Evolutionary conservation across 2,329 filamentous ascomycete species (phyloP), one percentile per base, ranked within the genome.

Genomic region (Aurifilum marmelostoma): DNA sequence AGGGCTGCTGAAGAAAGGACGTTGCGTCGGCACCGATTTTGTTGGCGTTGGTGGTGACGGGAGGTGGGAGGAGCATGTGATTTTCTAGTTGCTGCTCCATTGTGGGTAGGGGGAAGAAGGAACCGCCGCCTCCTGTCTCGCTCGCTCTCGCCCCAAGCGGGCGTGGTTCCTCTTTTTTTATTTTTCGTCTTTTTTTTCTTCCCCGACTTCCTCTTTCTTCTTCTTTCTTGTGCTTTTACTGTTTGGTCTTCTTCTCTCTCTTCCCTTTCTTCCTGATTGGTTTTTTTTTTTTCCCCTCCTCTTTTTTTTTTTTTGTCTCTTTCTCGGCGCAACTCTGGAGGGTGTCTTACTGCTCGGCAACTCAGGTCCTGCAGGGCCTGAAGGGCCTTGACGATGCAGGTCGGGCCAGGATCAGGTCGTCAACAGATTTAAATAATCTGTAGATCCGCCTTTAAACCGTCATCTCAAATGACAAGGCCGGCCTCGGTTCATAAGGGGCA

Each of bases 1-100:
- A 52, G 6, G 62, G 18, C 37, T 62, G 63, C n/a, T 58, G 63
- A 39, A 65, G 66, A 54, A 8, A 3, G 2, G 56, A 56, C n/a
- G 27, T 50, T 12, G 67, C 27, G 41, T 68, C 63, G 63, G 63
- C 58, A 54, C 41, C 27, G 61, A 4, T 43, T 29, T 16, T 37
- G 34, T 27, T 62, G 59, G 59, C n/a, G 59, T 34, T 63, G 63
- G 37, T 52, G 65, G 34, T 69, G 58, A 74, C 71, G 70, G 73
- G 76, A 69, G 74, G 74, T 67, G 76, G 74, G 74, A 82, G 78
- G 39, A 63, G 70, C 82, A 84, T 83, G 81, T 83, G 83, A 83
- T 80, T 80, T 81, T 81, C 78, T 82, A 37, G 56, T 16, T 65
- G 68, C 34, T 70, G 66, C 41, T 65, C 65, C 65, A 66, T 66